phyloP scores from a whole-genome alignment of 2,329 filamentous ascomycete species.

The Beauveria rudraprayagi region DNA sequence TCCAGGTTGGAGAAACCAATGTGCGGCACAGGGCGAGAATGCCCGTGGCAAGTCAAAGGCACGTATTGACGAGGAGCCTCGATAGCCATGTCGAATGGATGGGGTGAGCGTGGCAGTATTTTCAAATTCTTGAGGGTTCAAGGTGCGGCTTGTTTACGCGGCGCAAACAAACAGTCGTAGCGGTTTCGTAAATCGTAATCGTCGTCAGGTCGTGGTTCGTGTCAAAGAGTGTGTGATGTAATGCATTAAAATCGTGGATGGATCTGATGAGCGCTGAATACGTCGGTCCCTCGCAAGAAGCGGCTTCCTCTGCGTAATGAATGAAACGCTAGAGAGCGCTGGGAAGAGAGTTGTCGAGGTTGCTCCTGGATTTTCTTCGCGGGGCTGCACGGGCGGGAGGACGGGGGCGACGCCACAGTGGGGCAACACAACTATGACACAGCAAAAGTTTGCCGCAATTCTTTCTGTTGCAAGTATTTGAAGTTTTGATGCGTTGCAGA shows the following conservation, averaged over 20 bases:
- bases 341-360: constrained; percentile 8
- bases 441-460: background rate
- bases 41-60: constrained; percentile 87
- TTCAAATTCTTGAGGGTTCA: background rate
- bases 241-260: background rate
- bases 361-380: constrained; percentile 12
- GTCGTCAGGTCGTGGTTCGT: constrained; percentile 5
- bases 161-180: constrained; percentile 3
- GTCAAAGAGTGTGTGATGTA: background rate
- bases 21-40: constrained; percentile 86
- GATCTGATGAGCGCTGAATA: background rate
- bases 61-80: constrained; percentile 54
- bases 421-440: background rate
- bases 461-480: too few species aligned
- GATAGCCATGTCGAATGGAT: constrained; percentile 23
- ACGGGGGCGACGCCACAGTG: background rate
- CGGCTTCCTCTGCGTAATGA: constrained; percentile 11
- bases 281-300: constrained; percentile 4
- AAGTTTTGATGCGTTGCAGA: too few species aligned
- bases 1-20: constrained; percentile 80
- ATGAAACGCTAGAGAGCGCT: constrained; percentile 8
- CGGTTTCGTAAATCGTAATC: constrained; percentile 5
- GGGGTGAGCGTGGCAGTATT: background rate
- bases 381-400: background rate
- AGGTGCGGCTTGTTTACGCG: background rate